Percentiles rank a stretch among this genome's conserved stretches.
These are phyloP conservation scores for Lotmaria passim DNA, from an alignment of 208 protist genomes.

Conservation along the genomic window DNA sequence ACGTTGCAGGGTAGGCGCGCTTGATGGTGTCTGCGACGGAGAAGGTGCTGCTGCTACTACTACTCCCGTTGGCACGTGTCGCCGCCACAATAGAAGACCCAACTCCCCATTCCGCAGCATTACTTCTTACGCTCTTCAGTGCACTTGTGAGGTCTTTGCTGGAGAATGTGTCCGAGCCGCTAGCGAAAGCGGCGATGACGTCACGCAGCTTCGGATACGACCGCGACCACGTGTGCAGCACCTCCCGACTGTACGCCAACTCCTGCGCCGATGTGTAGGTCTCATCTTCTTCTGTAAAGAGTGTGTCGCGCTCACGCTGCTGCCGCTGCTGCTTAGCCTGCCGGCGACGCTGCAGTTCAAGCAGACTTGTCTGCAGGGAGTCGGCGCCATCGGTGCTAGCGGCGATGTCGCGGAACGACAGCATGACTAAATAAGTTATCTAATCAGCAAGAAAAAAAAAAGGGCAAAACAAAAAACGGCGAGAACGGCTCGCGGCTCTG, in stretches of 20 bases:
- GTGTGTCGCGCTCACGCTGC: slow-evolving; percentile 3
- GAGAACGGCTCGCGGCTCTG: no score
- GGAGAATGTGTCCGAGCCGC: background rate
- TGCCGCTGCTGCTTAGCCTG: slow-evolving; percentile 20
- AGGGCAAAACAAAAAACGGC: no score
- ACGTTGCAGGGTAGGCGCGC: slow-evolving; percentile 29
- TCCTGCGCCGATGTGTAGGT: slow-evolving; percentile 15
- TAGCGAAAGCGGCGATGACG: slow-evolving; percentile 7
- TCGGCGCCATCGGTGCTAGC: slow-evolving; percentile 25
- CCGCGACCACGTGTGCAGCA: slow-evolving; percentile 24
- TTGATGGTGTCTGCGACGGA: slow-evolving; percentile 17
- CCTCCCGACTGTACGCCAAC: slow-evolving; percentile 32
- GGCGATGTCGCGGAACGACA: slow-evolving; percentile 33
- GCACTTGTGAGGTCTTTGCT: no score
- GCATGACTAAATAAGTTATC: no score
- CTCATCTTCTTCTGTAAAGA: slow-evolving; percentile 1
- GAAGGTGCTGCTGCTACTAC: slow-evolving; percentile 11
- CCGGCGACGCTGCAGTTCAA: slow-evolving; percentile 24
- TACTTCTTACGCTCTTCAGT: no score
- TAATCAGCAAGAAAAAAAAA: no score
- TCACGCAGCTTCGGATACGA: slow-evolving; percentile 27
- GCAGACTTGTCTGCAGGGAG: slow-evolving; percentile 21
- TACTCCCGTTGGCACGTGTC: no score
- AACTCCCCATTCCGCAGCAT: no score
- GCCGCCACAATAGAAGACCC: no score